A percentile compares a stretch with the other conserved stretches of the same genome.
These are phyloP conservation scores for Luffa acutangula DNA, from an alignment of 306 rosid species.

Conservation along the genomic window DNA sequence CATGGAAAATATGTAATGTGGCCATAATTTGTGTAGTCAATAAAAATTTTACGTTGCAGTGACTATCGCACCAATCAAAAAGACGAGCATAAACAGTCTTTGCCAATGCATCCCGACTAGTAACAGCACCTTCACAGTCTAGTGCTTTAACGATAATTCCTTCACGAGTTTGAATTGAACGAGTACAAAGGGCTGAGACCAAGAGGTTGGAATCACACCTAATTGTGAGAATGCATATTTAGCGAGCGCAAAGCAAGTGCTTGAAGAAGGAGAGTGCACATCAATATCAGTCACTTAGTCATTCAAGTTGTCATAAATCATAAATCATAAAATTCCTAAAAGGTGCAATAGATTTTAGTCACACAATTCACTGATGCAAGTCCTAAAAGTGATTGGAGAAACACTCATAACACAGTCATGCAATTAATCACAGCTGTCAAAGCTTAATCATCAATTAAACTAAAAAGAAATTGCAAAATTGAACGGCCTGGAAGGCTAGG, in stretches of 20 bases:
- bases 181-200: slow-evolving; percentile 66
- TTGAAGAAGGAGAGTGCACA: neutral
- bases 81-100: slow-evolving; percentile 86
- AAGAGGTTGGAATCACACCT: slow-evolving; percentile 79
- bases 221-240: slow-evolving; percentile 11
- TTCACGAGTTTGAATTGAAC: slow-evolving; percentile 88
- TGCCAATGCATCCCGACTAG: slow-evolving; percentile 88
- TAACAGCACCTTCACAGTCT: slow-evolving; percentile 80
- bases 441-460: neutral
- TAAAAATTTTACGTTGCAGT: neutral
- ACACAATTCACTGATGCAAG: neutral
- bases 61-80: slow-evolving; percentile 70
- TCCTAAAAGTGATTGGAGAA: neutral
- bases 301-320: neutral
- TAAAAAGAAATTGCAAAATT: neutral
- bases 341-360: neutral
- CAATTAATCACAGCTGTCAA: neutral
- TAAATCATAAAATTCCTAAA: neutral
- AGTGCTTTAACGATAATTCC: slow-evolving; percentile 85
- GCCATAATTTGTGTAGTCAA: neutral
- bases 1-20: neutral
- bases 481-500: neutral
- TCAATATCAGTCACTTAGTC: neutral
- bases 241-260: neutral
- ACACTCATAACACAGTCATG: neutral